Percentiles rank a stretch among this genome's conserved stretches.
phyloP scores from a whole-genome alignment of 805 yeast species.

The Saccharomycodes ludwigii region DNA sequence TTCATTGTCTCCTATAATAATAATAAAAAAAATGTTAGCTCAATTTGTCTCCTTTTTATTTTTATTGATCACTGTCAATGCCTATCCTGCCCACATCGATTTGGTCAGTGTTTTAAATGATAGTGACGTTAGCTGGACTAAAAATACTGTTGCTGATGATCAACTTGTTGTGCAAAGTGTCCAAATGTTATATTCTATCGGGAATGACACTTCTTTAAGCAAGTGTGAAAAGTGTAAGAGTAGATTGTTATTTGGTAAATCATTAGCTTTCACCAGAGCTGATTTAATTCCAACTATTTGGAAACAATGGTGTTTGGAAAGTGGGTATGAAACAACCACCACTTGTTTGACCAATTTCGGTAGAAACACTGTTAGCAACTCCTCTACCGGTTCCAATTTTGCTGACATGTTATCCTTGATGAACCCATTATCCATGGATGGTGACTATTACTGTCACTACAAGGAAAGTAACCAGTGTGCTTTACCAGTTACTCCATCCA shows the following conservation, averaged over 20 bases:
- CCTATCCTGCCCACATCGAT: no score
- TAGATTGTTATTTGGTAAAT: constrained; percentile 26
- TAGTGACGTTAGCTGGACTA: no score
- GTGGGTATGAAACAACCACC: constrained; percentile 14
- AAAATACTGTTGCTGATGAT: no score
- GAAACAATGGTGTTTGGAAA: constrained; percentile 31
- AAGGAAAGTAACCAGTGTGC: constrained; percentile 36
- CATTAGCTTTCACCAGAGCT: constrained; percentile 27
- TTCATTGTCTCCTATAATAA: no score
- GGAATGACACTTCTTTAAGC: no score
- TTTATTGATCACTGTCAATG: no score
- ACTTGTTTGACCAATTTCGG: constrained; percentile 24
- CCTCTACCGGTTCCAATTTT: constrained; percentile 33
- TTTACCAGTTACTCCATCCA: constrained; percentile 42
- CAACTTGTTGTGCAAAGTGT: no score
- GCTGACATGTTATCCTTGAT: constrained; percentile 37
- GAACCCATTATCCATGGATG: constrained; percentile 42
- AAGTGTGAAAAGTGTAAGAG: constrained; percentile 27
- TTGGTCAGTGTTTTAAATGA: no score
- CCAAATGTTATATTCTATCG: no score
- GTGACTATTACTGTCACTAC: constrained; percentile 49
- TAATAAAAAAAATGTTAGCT: no score
- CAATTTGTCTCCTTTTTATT: no score
- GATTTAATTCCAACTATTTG: constrained; percentile 30
- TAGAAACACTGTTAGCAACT: constrained; percentile 27